phyloP scores from a whole-genome alignment of 2,329 filamentous ascomycete species.

The Fusarium austroafricanum region DNA sequence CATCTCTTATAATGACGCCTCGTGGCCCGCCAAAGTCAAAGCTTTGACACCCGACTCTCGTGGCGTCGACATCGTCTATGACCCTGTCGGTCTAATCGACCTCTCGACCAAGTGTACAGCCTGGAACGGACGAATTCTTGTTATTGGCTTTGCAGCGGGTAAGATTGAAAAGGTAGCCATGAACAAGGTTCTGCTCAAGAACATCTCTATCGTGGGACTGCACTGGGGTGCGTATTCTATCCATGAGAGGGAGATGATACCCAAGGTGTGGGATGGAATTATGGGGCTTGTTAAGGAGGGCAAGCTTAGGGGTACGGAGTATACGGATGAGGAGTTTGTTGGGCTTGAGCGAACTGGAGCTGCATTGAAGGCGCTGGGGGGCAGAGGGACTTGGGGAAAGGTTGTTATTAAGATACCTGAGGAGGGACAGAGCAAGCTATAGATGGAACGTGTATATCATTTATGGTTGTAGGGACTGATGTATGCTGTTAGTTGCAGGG shows the following conservation, averaged over 20 bases:
- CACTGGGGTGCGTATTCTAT: conserved; percentile 90
- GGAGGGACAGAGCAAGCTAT: conserved; percentile 68
- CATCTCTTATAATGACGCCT: conserved; percentile 77
- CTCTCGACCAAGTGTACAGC: conserved; percentile 89
- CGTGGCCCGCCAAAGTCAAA: conserved; percentile 77
- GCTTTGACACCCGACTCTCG: conserved; percentile 77
- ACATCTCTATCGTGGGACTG: conserved; percentile 88
- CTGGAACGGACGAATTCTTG: conserved; percentile 89
- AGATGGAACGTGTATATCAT: not conserved
- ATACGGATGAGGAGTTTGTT: conserved; percentile 82
- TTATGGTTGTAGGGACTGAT: not conserved
- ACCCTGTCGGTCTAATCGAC: conserved; percentile 91
- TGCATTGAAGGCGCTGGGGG: conserved; percentile 81
- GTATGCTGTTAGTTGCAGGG: not conserved
- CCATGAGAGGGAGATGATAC: conserved; percentile 77
- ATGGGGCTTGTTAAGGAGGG: conserved; percentile 80
- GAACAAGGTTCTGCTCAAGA: conserved; percentile 94
- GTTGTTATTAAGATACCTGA: conserved; percentile 89
- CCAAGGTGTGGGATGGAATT: conserved; percentile 83
- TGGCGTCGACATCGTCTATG: conserved; percentile 93
- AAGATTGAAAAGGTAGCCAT: conserved; percentile 91
- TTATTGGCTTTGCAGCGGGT: conserved; percentile 83
- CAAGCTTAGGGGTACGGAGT: conserved; percentile 85
- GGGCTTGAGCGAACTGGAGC: conserved; percentile 83
- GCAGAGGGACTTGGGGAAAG: conserved; percentile 92